Conservation (phyloP, 2,329 filamentous ascomycete species). For the Arthrobotrys pseudoclavata region DNA sequence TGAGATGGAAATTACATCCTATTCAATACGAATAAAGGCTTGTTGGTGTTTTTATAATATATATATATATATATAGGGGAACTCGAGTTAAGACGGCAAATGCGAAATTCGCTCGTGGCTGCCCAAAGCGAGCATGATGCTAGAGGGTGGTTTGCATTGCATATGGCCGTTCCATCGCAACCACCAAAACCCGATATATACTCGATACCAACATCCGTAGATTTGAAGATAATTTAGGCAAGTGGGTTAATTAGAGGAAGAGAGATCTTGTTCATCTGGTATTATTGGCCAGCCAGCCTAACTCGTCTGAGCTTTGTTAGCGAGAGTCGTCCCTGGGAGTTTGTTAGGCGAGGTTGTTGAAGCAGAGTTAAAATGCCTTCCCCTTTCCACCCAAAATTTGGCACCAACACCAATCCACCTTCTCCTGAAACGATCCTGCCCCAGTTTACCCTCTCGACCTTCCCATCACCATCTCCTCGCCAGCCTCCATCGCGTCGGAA, state of each 20-base stretch:
- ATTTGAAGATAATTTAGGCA: background rate
- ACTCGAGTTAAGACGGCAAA: too few relatives aligned
- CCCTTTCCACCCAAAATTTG: conserved; percentile 56
- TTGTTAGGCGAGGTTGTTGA: conserved; percentile 40
- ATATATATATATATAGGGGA: too few relatives aligned
- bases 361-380: conserved; percentile 41
- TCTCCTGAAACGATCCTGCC: conserved; percentile 58
- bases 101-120: background rate
- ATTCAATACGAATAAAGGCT: too few relatives aligned
- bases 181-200: too few relatives aligned
- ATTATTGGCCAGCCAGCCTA: conserved; percentile 29
- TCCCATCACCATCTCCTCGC: conserved; percentile 60
- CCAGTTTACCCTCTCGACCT: conserved; percentile 56
- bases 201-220: background rate
- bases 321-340: conserved; percentile 42
- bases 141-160: too few relatives aligned
- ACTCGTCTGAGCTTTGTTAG: conserved; percentile 37
- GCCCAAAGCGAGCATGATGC: background rate
- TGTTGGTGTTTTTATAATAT: too few relatives aligned
- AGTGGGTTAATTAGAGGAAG: background rate
- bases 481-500: conserved; percentile 44
- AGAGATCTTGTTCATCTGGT: conserved; percentile 21
- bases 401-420: conserved; percentile 57
- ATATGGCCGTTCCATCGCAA: background rate
- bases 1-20: too few relatives aligned